Base-by-base conservation (phyloP, 2,329 filamentous ascomycete genomes). In the Eutypella sp. region DNA sequence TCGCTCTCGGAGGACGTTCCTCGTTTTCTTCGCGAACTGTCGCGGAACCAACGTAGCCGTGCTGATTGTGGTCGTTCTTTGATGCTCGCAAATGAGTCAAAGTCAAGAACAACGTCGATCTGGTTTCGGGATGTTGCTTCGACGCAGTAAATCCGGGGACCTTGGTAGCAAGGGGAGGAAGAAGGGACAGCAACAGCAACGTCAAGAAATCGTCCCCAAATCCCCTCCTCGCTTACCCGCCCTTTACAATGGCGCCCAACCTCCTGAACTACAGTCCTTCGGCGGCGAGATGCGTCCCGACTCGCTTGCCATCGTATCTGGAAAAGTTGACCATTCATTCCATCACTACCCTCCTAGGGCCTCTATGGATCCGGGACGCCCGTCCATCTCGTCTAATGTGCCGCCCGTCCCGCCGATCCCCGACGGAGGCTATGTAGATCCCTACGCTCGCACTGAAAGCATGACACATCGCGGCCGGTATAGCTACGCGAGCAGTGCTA, bases 401-500 rank as follows among this genome's bases (percentile, higher is more conserved):
- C 80, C 80, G 44, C 81, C 82, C 3, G 72, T 85, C 44, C 80
- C 81, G 40, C 81, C 82, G 2, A 71, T 85, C 43, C 80, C 81
- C 40, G 78, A 72, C 63, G 78, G 78, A 47, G 78, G 77, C 40
- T 78, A 74, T 58, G 76, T 79, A 52, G 89, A 95, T 59, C 86
- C 88, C 13, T 93, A 93, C 62, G 82, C 86, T 39, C 81, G 88
- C 52, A 85, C 87, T 29, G 89, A 95, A 73, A 96, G 92, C 76
- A 96, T 97, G 89, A 91, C 92, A 57, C 85, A 97, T 68, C 89
- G 93, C 57, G 90, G 92, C 49, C 87, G 93, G 55, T 96, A 95
- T 71, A 96, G 91, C 72, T 97, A 96, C 70, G 90, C 92, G 47
- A 95, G 88, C 71, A 95, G 87, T 68, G 86, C 88, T 44, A 81